Evolutionary conservation across 108 stramenopile genomes (phyloP).

Genomic region (Cyclotella choctawhatcheeana): DNA sequence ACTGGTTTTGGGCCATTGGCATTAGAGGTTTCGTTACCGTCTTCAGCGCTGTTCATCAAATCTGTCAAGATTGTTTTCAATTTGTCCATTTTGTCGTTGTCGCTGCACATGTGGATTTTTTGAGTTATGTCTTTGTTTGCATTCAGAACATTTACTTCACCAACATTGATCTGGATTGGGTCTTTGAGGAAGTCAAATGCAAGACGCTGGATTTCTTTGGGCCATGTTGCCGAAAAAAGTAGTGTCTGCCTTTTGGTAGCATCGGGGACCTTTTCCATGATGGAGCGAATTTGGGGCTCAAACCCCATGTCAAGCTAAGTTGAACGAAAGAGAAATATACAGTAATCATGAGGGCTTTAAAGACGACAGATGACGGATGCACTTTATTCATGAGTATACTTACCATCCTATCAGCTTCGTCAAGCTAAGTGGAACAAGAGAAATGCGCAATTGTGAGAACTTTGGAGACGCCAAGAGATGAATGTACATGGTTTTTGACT

Average conservation of each 20-base stretch:
- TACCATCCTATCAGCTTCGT: conserved; percentile 66
- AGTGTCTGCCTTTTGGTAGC: conserved; percentile 86
- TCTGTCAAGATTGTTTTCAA: conserved; percentile 91
- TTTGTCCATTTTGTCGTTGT: conserved; percentile 92
- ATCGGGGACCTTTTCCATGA: conserved; percentile 85
- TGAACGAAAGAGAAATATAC: conserved; percentile 2
- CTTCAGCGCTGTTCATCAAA: conserved; percentile 64
- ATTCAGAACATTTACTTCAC: conserved; percentile 88
- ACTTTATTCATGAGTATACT: conserved; percentile 25
- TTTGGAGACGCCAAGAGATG: background rate
- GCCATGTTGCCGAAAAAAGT: conserved; percentile 99
- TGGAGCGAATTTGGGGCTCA: conserved; percentile 98
- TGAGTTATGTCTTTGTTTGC: conserved; percentile 96
- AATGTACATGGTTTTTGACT: conserved; percentile 20
- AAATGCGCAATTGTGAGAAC: background rate
- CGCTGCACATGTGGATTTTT: conserved; percentile 89
- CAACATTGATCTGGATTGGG: conserved; percentile 97
- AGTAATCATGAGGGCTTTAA: background rate
- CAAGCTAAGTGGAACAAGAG: conserved; percentile 31
- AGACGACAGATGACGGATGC: background rate
- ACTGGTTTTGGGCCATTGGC: conserved; percentile 14
- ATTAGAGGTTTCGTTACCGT: conserved; percentile 33
- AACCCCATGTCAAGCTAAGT: conserved; percentile 95
- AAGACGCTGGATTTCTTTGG: conserved; percentile 96
- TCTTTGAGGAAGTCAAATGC: conserved; percentile 95